Evolutionary conservation across 2,329 filamentous ascomycete genomes (phyloP).

Genomic region (Scortechinia acanthostroma): DNA sequence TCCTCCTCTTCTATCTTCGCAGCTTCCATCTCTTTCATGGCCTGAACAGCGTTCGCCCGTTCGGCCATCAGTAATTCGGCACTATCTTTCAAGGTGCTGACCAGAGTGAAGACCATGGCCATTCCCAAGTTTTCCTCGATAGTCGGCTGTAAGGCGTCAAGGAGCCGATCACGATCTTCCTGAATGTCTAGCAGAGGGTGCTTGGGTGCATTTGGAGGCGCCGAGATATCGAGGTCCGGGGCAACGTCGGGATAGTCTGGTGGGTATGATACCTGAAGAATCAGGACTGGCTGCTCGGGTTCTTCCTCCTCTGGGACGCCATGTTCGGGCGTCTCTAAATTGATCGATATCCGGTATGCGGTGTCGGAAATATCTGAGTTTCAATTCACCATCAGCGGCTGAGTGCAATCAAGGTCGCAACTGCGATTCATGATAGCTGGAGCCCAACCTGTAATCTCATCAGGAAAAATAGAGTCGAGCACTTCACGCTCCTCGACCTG

Average conservation of each 20-base stretch:
- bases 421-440: conserved; percentile 3
- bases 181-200: conserved; percentile 73
- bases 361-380: conserved; percentile 76
- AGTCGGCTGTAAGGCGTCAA: conserved; percentile 64
- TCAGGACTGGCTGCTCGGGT: conserved; percentile 60
- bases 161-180: conserved; percentile 70
- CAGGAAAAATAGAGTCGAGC: conserved; percentile 94
- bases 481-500: conserved; percentile 95
- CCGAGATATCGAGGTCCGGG: conserved; percentile 72
- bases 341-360: conserved; percentile 78
- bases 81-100: conserved; percentile 78
- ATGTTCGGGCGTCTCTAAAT: conserved; percentile 70
- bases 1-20: conserved; percentile 61
- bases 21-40: conserved; percentile 26
- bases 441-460: conserved; percentile 79
- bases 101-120: conserved; percentile 92
- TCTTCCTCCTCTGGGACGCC: conserved; percentile 28
- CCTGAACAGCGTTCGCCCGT: conserved; percentile 41
- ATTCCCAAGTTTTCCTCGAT: conserved; percentile 92
- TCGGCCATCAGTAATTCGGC: conserved; percentile 80
- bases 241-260: conserved; percentile 82
- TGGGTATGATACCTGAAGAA: conserved; percentile 84
- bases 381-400: no score
- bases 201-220: conserved; percentile 61
- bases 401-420: no score